phyloP scores from a whole-genome alignment of 106 monocot genomes.

The Apostasia shenzhenica region DNA sequence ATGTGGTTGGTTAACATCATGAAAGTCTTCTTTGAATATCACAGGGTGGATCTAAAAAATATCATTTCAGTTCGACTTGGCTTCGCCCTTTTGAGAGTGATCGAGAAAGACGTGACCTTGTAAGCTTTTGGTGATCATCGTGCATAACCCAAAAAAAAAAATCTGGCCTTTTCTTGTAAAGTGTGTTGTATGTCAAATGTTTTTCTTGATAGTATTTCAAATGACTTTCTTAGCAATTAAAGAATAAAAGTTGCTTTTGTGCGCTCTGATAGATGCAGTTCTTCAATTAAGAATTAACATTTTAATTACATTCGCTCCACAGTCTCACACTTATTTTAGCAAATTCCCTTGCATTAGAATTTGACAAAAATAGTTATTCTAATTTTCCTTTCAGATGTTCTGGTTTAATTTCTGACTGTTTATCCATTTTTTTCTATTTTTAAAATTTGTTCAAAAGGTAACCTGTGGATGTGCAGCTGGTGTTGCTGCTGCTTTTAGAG shows the following conservation, averaged over 20 bases:
- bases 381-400: background rate
- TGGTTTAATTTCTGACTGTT: background rate
- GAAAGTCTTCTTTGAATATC: slow-evolving; percentile 16
- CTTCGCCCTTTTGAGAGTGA: slow-evolving; percentile 88
- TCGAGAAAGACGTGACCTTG: slow-evolving; percentile 95
- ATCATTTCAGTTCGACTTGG: slow-evolving; percentile 85
- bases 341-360: background rate
- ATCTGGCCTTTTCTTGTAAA: too few species aligned
- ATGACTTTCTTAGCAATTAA: too few species aligned
- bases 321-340: too few species aligned
- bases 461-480: slow-evolving; percentile 99
- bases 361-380: too few species aligned
- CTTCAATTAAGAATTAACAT: background rate
- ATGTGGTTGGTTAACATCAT: background rate
- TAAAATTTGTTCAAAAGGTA: slow-evolving; percentile 52
- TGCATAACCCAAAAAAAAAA: too few species aligned
- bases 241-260: too few species aligned
- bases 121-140: slow-evolving; percentile 25
- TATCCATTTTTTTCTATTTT: slow-evolving; percentile 5
- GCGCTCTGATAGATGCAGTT: background rate
- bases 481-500: slow-evolving; percentile 97
- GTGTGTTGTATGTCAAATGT: too few species aligned
- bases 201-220: too few species aligned
- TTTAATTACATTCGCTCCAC: background rate
- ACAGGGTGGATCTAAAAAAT: slow-evolving; percentile 89